A percentile compares a stretch with the other conserved stretches of the same genome.
Conservation (phyloP, 106 monocot species). For the Dioscorea zingiberensis region DNA sequence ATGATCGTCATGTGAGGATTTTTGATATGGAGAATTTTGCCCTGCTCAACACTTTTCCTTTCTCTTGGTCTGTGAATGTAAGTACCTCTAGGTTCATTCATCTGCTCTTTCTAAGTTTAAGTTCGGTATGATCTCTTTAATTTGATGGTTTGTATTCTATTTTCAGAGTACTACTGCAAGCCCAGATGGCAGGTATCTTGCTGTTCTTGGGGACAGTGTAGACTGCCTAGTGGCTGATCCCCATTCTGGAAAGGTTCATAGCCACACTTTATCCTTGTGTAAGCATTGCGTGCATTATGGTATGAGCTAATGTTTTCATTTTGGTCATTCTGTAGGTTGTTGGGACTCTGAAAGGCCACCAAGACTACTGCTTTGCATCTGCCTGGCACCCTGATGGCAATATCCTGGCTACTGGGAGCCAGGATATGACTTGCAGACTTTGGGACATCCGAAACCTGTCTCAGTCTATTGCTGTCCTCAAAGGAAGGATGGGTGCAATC, state of each 20-base stretch:
- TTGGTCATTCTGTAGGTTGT: conserved; percentile 33
- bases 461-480: conserved; percentile 47
- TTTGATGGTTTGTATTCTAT: neutral
- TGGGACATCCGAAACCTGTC: conserved; percentile 79
- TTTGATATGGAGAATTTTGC: conserved; percentile 53
- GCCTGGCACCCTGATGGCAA: conserved; percentile 79
- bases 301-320: neutral
- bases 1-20: conserved; percentile 67
- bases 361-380: conserved; percentile 78
- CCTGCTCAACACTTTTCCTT: conserved; percentile 36
- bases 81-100: conserved; percentile 7
- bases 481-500: conserved; percentile 73
- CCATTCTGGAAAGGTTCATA: conserved; percentile 60
- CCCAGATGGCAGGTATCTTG: conserved; percentile 64
- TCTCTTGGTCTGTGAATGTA: conserved; percentile 88
- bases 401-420: conserved; percentile 73
- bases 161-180: conserved; percentile 53
- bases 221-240: conserved; percentile 65
- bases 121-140: neutral
- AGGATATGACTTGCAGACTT: conserved; percentile 79
- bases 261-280: neutral
- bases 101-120: too few species aligned
- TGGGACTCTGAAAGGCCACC: conserved; percentile 35
- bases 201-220: conserved; percentile 66
- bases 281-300: neutral